These are phyloP conservation scores for Hymenoscyphus repandus DNA, from an alignment of 2,329 filamentous ascomycete genomes.

Conservation along the genomic window DNA sequence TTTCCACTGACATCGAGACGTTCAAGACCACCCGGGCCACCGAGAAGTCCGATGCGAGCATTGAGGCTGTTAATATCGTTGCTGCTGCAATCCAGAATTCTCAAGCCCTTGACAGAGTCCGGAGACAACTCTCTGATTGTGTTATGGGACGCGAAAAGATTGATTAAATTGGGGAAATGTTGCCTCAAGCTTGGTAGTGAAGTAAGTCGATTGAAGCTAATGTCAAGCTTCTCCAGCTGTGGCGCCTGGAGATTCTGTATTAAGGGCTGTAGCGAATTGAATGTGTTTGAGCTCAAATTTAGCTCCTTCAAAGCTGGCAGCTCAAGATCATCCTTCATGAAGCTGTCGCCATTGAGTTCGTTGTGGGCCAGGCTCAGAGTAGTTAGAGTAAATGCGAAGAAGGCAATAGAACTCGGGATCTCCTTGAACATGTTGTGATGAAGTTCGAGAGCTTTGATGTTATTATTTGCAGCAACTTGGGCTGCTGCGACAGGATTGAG, in stretches of 20 bases:
- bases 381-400: constrained; percentile 66
- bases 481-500: constrained; percentile 54
- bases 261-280: constrained; percentile 65
- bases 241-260: constrained; percentile 66
- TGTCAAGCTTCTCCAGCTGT: constrained; percentile 68
- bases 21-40: constrained; percentile 54
- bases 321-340: constrained; percentile 60
- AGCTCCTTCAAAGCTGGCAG: constrained; percentile 73
- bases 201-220: constrained; percentile 76
- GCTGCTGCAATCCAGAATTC: constrained; percentile 72
- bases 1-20: constrained; percentile 78
- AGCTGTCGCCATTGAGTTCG: constrained; percentile 58
- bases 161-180: constrained; percentile 63
- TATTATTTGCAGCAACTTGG: constrained; percentile 47
- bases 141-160: constrained; percentile 75
- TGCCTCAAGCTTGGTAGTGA: constrained; percentile 62
- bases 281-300: constrained; percentile 67
- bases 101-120: constrained; percentile 67
- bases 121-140: constrained; percentile 68
- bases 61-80: constrained; percentile 83
- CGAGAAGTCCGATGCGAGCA: constrained; percentile 72
- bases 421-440: constrained; percentile 70
- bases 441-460: constrained; percentile 56
- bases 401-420: constrained; percentile 65
- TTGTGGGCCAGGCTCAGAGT: constrained; percentile 73